These are phyloP conservation scores for Malassezia furfur DNA, from an alignment of 1,284 basidiomycete species.

Conservation along the genomic window DNA sequence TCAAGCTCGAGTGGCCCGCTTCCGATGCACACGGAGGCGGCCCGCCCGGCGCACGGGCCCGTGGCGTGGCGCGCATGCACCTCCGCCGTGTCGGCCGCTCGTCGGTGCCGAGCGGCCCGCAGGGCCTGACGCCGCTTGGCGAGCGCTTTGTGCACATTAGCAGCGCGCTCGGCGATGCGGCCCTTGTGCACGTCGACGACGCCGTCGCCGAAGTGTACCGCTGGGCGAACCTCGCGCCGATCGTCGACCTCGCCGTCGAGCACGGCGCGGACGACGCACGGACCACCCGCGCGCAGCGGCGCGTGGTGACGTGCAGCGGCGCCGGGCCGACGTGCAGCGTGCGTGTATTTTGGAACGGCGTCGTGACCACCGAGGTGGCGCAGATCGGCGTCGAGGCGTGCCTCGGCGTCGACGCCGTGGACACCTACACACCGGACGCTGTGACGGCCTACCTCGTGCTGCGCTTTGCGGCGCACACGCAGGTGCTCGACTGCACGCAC, in stretches of 20 bases:
- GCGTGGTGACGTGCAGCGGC: slow-evolving; percentile 82
- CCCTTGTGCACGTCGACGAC: slow-evolving; percentile 13
- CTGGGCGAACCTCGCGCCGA: slow-evolving; percentile 61
- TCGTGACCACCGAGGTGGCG: slow-evolving; percentile 62
- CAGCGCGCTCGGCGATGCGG: slow-evolving; percentile 34
- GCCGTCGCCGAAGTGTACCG: slow-evolving; percentile 10
- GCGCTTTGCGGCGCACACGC: slow-evolving; percentile 2
- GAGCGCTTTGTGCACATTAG: slow-evolving; percentile 31
- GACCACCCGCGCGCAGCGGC: slow-evolving; percentile 53
- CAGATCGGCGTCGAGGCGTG: slow-evolving; percentile 4
- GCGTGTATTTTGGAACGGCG: slow-evolving; percentile 72
- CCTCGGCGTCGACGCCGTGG: not conserved
- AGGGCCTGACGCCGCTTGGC: slow-evolving; percentile 29
- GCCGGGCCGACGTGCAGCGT: slow-evolving; percentile 69
- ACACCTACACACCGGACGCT: too few species aligned
- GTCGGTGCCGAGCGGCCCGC: slow-evolving; percentile 25
- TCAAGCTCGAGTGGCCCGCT: not conserved
- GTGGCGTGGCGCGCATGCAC: slow-evolving; percentile 11
- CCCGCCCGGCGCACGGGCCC: not conserved
- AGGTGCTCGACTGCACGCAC: not conserved
- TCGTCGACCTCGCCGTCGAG: slow-evolving; percentile 70
- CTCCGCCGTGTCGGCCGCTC: slow-evolving; percentile 22
- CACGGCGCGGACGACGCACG: slow-evolving; percentile 45
- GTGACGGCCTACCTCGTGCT: not conserved
- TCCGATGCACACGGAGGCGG: not conserved